Evolutionary conservation across 1,139 yeast genomes (phyloP).

Genomic region (Meyerozyma carpophila): DNA sequence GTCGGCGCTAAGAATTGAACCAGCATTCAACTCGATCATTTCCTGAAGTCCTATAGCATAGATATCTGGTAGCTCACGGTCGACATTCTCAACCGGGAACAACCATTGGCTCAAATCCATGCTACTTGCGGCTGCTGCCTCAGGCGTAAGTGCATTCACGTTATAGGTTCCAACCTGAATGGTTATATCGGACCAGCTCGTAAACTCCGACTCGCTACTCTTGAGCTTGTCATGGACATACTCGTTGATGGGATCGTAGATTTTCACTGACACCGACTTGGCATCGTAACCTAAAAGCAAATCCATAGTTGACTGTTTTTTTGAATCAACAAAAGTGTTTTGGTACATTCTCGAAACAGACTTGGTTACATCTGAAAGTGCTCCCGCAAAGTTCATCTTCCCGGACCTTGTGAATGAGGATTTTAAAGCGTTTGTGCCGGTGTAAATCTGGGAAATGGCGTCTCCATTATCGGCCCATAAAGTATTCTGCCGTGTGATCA

Average conservation of each 20-base stretch:
- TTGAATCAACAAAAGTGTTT: conserved; percentile 90
- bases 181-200: conserved; percentile 53
- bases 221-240: conserved; percentile 61
- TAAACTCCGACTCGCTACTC: conserved; percentile 49
- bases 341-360: conserved; percentile 93
- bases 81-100: conserved; percentile 60
- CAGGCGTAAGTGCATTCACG: conserved; percentile 67
- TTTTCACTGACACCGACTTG: conserved; percentile 62
- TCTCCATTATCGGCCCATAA: conserved; percentile 99
- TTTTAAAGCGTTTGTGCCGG: conserved; percentile 95
- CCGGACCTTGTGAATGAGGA: conserved; percentile 93
- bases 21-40: conserved; percentile 83
- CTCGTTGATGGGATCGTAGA: conserved; percentile 87
- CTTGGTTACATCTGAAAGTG: conserved; percentile 91
- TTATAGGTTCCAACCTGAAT: conserved; percentile 85
- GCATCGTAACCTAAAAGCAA: conserved; percentile 71
- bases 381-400: conserved; percentile 94
- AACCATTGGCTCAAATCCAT: conserved; percentile 74
- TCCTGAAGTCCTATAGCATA: conserved; percentile 90
- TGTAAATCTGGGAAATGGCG: conserved; percentile 91
- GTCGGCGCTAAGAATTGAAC: conserved; percentile 71
- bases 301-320: conserved; percentile 84
- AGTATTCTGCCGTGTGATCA: conserved; percentile 64
- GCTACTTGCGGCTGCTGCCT: conserved; percentile 17
- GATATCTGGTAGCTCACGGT: conserved; percentile 52